Conservation (phyloP, 2,329 filamentous ascomycete genomes). For the Incumbomyces delicatus region DNA sequence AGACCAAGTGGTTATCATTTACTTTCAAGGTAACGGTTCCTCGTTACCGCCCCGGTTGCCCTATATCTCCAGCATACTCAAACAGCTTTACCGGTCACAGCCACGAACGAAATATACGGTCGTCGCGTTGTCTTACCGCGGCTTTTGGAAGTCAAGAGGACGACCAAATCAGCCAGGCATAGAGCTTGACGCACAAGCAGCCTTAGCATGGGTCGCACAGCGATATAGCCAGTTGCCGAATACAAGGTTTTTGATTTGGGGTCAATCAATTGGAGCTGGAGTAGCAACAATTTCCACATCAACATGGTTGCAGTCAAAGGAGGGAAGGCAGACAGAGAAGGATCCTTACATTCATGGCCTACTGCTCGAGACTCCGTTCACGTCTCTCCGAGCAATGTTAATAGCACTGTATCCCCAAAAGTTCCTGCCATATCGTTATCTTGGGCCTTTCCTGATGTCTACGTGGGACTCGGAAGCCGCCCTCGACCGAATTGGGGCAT, state of each 20-base stretch:
- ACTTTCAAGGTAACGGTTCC: conserved; percentile 40
- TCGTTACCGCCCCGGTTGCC: conserved; percentile 40
- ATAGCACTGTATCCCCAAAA: conserved; percentile 64
- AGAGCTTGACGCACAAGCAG: conserved; percentile 56
- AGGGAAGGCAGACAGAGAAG: conserved; percentile 3
- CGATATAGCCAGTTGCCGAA: conserved; percentile 22
- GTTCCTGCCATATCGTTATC: conserved; percentile 68
- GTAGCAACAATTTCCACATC: conserved; percentile 45
- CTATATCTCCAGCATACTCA: conserved; percentile 37
- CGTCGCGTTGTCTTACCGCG: conserved; percentile 50
- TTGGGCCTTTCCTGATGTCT: conserved; percentile 63
- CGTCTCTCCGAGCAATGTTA: conserved; percentile 61
- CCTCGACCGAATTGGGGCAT: conserved; percentile 30
- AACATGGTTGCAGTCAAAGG: not conserved
- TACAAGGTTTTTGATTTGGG: conserved; percentile 54
- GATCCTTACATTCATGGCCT: conserved; percentile 35
- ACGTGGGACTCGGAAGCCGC: conserved; percentile 41
- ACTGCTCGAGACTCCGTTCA: conserved; percentile 67
- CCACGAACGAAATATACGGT: conserved; percentile 26
- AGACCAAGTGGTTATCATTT: conserved; percentile 33
- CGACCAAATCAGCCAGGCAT: conserved; percentile 59
- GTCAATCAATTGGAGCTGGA: conserved; percentile 66
- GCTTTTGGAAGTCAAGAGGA: conserved; percentile 69
- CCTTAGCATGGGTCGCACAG: conserved; percentile 51
- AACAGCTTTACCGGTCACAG: conserved; percentile 10